Base-by-base conservation (phyloP, 2,329 filamentous ascomycete genomes). In the Pestalotiopsis fici region DNA sequence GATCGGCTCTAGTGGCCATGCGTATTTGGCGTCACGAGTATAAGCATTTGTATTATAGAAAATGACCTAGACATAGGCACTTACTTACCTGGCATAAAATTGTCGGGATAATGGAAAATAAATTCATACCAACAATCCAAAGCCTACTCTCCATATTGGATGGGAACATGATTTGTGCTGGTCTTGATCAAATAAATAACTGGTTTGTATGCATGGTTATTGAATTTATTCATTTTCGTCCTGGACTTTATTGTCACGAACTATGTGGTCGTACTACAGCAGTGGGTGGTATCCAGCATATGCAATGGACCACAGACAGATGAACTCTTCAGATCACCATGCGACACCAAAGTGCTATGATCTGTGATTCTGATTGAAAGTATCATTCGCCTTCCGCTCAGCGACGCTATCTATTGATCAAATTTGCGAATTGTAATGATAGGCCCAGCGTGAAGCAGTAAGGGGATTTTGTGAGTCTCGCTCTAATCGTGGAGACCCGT, bases 1-100 rank as follows among this genome's bases (percentile, higher is more conserved):
- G 56, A 18, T 5, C 7, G 57, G 57, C 57, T 9, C 15, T n/a
- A 57, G 28, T 15, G 57, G n/a, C 43, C 43, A 50, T 50, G 43
- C 43, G 43, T n/a, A 50, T 50, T 60, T 60, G 57, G 27, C 28
- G 28, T 60, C 27, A 60, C 57, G 57, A 60, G 25, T 60, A 60
- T 35, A 37, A 60, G 59, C 59, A 62, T 62, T 23, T 62, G 59
- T 62, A 62, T 62, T n/a, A 43, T 62, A 62, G 39, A 62, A 62
- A 31, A 27, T 47, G 35, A 9, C 59, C 59, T 61, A 18, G 43
- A 18, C 43, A 50, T 62, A 62, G 57, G 59, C 25, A 62, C 18
- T 47, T n/a, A 23, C 15, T 62, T 4, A 62, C 37, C 65, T 60
- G 64, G 66, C 68, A 67, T 59, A 67, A 66, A 59, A 39, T 59